Base-by-base conservation (phyloP, 768 basidiomycete genomes). In the Russula olivacea region DNA sequence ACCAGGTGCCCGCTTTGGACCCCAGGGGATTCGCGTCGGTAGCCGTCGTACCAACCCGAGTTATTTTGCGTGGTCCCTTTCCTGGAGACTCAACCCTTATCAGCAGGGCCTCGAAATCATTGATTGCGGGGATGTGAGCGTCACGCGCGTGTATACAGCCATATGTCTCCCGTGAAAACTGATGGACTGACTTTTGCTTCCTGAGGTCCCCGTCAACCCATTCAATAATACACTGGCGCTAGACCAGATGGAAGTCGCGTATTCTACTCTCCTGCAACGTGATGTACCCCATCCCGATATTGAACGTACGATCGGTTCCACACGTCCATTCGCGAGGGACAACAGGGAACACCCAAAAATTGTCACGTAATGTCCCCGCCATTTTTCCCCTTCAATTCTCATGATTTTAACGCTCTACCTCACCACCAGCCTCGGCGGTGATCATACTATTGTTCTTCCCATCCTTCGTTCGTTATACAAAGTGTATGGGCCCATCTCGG, bases 161-260 rank as follows among this genome's bases (percentile, higher is more conserved):
- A 12, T 3, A 12, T 21, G 6, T 19, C 6, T 40, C 38, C 1
- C 2, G 21, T 21, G 2, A 21, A n/a, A 34, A 34, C 32, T 52
- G 51, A 52, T 21, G 32, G 9, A 9, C 12, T 41, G 40, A 23
- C 32, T 6, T 45, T 19, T 49, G 21, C 48, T 48, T 21, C 23
- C 47, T 12, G 14, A 91, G 88, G 81, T 92, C 14, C 93, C 93
- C 6, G 74, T 89, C 45, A 84, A 74, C 54, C 88, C 90, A 0
- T 93, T 88, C 70, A 92, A 96, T 36, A 36, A 36, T 12, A 36
- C 36, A 12, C 36, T 36, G 14, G 93, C 92, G 2, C 73, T 95
- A 30, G 88, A 91, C 67, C 91, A 94, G 72, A 89, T 96, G 75
- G 85, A 93, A 71, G 84, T 89, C 9, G 93, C 91, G 1, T 95